phyloP scores from a whole-genome alignment of 129 eudicot species.

The Artemisia annua region DNA sequence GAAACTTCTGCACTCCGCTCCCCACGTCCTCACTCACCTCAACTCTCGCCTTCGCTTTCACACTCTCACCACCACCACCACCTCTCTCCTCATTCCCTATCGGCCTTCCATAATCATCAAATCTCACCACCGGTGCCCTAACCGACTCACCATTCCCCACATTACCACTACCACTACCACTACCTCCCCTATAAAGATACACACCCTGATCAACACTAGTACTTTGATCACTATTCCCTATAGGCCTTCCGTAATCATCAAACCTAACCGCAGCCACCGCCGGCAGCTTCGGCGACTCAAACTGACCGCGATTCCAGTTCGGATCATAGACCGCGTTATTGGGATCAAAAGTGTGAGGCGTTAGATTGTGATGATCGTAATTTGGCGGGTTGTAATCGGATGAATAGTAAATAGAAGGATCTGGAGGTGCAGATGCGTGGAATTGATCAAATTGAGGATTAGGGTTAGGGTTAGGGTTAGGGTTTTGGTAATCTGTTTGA shows the following conservation, averaged over 20 bases:
- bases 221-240: slow-evolving; percentile 17
- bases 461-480: slow-evolving; percentile 41
- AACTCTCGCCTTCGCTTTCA: slow-evolving; percentile 49
- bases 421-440: slow-evolving; percentile 73
- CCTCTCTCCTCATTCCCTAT: slow-evolving; percentile 39
- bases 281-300: too few relatives aligned
- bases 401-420: slow-evolving; percentile 37
- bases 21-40: slow-evolving; percentile 52
- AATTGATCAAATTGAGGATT: slow-evolving; percentile 30
- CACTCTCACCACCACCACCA: slow-evolving; percentile 33
- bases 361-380: slow-evolving; percentile 33
- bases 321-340: slow-evolving; percentile 35
- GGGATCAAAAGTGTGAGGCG: slow-evolving; percentile 20
- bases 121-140: slow-evolving; percentile 36
- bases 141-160: slow-evolving; percentile 29
- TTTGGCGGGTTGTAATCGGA: slow-evolving; percentile 26
- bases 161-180: too few relatives aligned
- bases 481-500: too few relatives aligned
- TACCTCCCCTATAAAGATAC: slow-evolving; percentile 49
- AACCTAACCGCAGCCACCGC: slow-evolving; percentile 28
- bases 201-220: slow-evolving; percentile 32
- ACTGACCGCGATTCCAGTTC: slow-evolving; percentile 29
- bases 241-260: slow-evolving; percentile 40
- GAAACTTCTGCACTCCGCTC: slow-evolving; percentile 66
- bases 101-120: slow-evolving; percentile 97